These are phyloP conservation scores for Hypoxylon sp. DNA, from an alignment of 2,329 filamentous ascomycete genomes.

Conservation along the genomic window DNA sequence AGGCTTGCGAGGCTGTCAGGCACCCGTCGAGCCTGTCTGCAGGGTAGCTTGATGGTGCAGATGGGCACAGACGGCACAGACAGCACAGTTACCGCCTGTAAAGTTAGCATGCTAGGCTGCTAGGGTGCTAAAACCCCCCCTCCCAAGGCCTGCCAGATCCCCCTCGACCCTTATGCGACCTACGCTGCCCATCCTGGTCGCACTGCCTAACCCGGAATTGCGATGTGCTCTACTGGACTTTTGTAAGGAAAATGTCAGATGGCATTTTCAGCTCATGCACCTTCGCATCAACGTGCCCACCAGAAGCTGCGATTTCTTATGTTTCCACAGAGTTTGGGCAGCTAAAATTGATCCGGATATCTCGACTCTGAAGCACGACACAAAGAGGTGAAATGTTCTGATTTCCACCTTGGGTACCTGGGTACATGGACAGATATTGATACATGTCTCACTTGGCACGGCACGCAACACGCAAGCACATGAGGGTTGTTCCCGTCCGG, in stretches of 20 bases:
- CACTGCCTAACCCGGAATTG: conserved; percentile 23
- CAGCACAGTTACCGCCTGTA: not conserved
- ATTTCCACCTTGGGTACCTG: too few relatives aligned
- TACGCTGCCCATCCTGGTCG: not conserved
- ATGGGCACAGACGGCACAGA: too few relatives aligned
- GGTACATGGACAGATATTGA: too few relatives aligned
- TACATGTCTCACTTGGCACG: too few relatives aligned
- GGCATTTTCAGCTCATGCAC: conserved; percentile 23
- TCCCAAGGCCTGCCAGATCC: not conserved
- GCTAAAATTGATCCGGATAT: conserved; percentile 2
- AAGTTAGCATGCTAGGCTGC: not conserved
- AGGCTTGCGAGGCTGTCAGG: not conserved
- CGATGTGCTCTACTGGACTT: conserved; percentile 21
- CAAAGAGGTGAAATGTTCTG: not conserved
- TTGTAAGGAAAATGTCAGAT: conserved; percentile 12
- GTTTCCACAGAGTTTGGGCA: conserved; percentile 2
- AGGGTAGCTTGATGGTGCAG: conserved; percentile 19
- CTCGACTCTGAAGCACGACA: not conserved
- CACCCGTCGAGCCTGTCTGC: conserved; percentile 3
- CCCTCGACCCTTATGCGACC: not conserved
- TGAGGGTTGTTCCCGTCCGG: conserved; percentile 10
- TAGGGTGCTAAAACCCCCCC: not conserved
- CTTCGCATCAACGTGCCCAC: conserved; percentile 3
- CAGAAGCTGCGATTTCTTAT: conserved; percentile 10
- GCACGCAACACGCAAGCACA: too few relatives aligned